Evolutionary conservation across 768 basidiomycete genomes (phyloP), one percentile per base, ranked within the genome.

Genomic region (Tylopilus rubrobrunneus): DNA sequence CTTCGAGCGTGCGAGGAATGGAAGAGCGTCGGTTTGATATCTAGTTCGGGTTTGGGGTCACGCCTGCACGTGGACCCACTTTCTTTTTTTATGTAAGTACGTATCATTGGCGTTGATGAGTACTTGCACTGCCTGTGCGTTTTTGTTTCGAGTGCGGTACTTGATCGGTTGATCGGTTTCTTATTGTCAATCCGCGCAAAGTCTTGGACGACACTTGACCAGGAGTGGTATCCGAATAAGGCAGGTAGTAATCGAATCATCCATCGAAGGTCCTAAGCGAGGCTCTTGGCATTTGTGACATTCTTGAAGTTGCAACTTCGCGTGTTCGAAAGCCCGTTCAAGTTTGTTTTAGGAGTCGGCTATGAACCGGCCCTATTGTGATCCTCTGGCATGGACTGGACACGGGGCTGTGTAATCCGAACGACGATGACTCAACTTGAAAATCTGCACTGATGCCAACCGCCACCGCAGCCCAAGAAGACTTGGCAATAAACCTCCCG

Each of bases 21-120:
- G 72, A 71, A 50, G 68, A 71, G 12, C 66, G 71, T 39, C 60
- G 70, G 45, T 71, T 71, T 31, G 71, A 73, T 55, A 52, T 73
- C n/a, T 71, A 66, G 55, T 27, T 37, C 6, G 33, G 10, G n/a
- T 37, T 25, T 25, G 25, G 25, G 25, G 25, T 25, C 9, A 31
- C 23, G 19, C n/a, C n/a, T n/a, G n/a, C n/a, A n/a, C n/a, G n/a
- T n/a, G n/a, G 45, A 45, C n/a, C n/a, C 37, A 17, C 37, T 2
- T 6, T 31, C 29, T 31, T 7, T 19, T 39, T 19, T 19, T 41
- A 17, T 47, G 34, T 47, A 47, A 39, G 37, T 17, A 37, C 15
- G 17, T 17, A n/a, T n/a, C n/a, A n/a, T n/a, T n/a, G n/a, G n/a
- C n/a, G n/a, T n/a, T n/a, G n/a, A n/a, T n/a, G n/a, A n/a, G n/a